phyloP scores from a whole-genome alignment of 1,284 basidiomycete genomes.

The Cryptococcus jaspeensis region DNA sequence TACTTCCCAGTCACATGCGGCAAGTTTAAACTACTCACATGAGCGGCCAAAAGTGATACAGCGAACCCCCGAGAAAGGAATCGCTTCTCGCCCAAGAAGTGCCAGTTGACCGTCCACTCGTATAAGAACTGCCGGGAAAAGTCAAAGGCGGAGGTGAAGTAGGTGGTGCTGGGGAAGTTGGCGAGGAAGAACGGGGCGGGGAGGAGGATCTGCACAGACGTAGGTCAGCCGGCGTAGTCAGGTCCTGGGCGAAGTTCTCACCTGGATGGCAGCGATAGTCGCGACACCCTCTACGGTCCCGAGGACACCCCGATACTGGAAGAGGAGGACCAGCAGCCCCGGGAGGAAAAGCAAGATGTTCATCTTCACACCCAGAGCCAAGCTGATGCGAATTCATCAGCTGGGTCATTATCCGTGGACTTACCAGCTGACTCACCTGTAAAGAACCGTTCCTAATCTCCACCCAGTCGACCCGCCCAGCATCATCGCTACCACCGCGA shows the following conservation, averaged over 20 bases:
- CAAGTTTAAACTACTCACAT: conserved; percentile 52
- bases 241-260: conserved; percentile 15
- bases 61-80: conserved; percentile 72
- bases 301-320: conserved; percentile 68
- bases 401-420: background rate
- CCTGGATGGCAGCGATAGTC: conserved; percentile 57
- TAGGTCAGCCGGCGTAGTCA: conserved; percentile 1
- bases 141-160: conserved; percentile 79
- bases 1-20: background rate
- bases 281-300: conserved; percentile 59
- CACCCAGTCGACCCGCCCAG: conserved; percentile 63
- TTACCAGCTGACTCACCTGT: conserved; percentile 56
- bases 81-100: conserved; percentile 70
- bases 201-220: conserved; percentile 59
- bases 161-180: conserved; percentile 53
- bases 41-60: conserved; percentile 63
- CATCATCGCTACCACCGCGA: conserved; percentile 55
- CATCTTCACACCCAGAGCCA: conserved; percentile 94
- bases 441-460: conserved; percentile 30
- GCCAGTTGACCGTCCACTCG: conserved; percentile 99
- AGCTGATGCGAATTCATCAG: conserved; percentile 54
- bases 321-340: conserved; percentile 74
- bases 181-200: conserved; percentile 68
- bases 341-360: conserved; percentile 90
- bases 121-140: conserved; percentile 85